Percentiles rank a stretch among this genome's conserved stretches.
Conservation (phyloP, 1,284 basidiomycete genomes). For the Pascua guehoae region DNA sequence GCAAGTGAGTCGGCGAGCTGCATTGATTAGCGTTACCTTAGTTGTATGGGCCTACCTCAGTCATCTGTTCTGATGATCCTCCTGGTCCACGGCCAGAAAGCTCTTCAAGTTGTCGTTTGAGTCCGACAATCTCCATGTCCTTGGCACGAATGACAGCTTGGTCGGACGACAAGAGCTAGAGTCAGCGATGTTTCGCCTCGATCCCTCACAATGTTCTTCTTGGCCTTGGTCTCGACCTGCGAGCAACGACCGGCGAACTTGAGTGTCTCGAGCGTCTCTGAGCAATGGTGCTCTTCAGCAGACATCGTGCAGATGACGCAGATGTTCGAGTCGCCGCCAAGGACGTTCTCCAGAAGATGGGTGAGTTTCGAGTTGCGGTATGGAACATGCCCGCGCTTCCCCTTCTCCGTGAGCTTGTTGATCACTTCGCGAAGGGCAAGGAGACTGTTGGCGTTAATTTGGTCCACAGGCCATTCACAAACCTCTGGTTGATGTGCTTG, state of each 20-base stretch:
- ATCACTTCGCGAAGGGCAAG: conserved; percentile 57
- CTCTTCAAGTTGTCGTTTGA: conserved; percentile 42
- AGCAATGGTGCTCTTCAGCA: conserved; percentile 51
- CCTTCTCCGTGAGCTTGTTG: conserved; percentile 55
- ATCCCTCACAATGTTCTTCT: conserved; percentile 52
- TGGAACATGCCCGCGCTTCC: conserved; percentile 51
- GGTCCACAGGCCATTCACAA: background rate
- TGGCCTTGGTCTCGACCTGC: conserved; percentile 56
- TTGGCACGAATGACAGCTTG: conserved; percentile 50
- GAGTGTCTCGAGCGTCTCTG: conserved; percentile 56
- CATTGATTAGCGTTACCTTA: no score
- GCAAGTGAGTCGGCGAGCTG: conserved; percentile 40
- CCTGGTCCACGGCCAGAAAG: conserved; percentile 10
- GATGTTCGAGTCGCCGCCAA: conserved; percentile 57
- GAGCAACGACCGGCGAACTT: conserved; percentile 58
- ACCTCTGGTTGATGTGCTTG: conserved; percentile 57
- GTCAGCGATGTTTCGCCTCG: background rate
- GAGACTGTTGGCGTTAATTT: conserved; percentile 34
- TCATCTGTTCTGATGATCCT: background rate
- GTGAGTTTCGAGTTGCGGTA: conserved; percentile 58
- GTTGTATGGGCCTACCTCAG: conserved; percentile 8
- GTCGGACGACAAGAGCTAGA: conserved; percentile 41
- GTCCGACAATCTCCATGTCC: conserved; percentile 49
- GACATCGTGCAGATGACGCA: conserved; percentile 57
- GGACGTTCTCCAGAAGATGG: conserved; percentile 55